Evolutionary conservation across 768 basidiomycete species (phyloP).

Genomic region (Nidularia sp.): DNA sequence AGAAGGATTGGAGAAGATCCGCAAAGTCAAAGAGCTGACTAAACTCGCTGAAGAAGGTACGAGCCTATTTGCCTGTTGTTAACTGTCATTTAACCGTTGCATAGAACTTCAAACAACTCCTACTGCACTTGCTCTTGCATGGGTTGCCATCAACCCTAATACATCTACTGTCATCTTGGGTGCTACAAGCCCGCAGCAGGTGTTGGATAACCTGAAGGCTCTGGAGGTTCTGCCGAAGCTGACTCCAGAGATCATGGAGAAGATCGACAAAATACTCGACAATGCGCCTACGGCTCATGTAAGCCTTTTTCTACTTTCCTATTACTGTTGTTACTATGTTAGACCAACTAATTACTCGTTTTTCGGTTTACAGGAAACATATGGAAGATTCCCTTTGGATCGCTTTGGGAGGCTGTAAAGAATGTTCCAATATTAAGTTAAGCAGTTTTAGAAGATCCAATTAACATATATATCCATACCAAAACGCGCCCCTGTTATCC

Average conservation of each 20-base stretch:
- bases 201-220: conserved; percentile 66
- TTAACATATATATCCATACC: too few species aligned
- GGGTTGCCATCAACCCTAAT: conserved; percentile 65
- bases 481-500: too few species aligned
- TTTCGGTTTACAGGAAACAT: too few species aligned
- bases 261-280: conserved; percentile 65
- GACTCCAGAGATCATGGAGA: conserved; percentile 57
- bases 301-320: conserved; percentile 8
- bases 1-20: conserved; percentile 65
- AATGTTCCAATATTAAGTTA: too few species aligned
- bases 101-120: conserved; percentile 54
- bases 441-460: too few species aligned
- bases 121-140: conserved; percentile 72
- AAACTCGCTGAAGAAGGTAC: conserved; percentile 49
- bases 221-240: conserved; percentile 70
- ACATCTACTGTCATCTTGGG: conserved; percentile 67
- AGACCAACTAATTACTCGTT: too few species aligned
- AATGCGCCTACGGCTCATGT: conserved; percentile 43
- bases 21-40: conserved; percentile 66
- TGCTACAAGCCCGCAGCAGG: conserved; percentile 57
- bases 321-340: too few species aligned
- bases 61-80: not conserved
- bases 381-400: too few species aligned
- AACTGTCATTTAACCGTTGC: not conserved
- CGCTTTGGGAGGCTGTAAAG: too few species aligned